phyloP scores from a whole-genome alignment of 306 rosid genomes.

The Senna siamea region DNA sequence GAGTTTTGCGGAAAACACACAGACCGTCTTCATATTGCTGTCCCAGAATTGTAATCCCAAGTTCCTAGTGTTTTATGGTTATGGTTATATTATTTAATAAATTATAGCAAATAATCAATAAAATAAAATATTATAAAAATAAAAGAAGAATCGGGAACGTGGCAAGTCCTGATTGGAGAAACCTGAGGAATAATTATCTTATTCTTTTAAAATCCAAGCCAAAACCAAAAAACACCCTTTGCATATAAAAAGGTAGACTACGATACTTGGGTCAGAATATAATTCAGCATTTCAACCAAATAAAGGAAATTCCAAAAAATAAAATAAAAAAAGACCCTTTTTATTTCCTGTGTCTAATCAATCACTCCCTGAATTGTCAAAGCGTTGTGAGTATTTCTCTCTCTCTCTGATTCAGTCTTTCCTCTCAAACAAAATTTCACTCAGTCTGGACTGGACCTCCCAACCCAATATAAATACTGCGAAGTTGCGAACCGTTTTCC shows the following conservation, averaged over 20 bases:
- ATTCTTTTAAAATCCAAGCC: no score
- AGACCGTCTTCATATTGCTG: conserved; percentile 2
- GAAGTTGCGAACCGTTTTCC: conserved; percentile 78
- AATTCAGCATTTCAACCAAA: neutral
- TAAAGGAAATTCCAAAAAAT: neutral
- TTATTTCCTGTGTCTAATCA: conserved; percentile 68
- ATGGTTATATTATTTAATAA: no score
- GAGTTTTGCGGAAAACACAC: conserved; percentile 3
- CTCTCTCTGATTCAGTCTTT: conserved; percentile 36
- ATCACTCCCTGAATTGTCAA: conserved; percentile 43
- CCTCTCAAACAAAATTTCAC: no score
- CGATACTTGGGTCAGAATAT: neutral
- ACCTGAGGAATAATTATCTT: neutral
- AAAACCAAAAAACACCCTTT: neutral
- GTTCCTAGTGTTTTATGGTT: no score
- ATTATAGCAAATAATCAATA: neutral
- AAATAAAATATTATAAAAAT: neutral
- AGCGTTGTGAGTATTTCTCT: conserved; percentile 53
- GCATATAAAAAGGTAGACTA: neutral
- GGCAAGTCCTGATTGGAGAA: conserved; percentile 19
- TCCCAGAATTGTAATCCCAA: neutral
- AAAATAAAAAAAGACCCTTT: conserved; percentile 32
- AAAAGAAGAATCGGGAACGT: conserved; percentile 29
- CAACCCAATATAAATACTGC: conserved; percentile 63
- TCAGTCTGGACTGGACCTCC: conserved; percentile 39